Evolutionary conservation across 2,329 filamentous ascomycete species (phyloP).

Genomic region (Diplocarpon rosae): DNA sequence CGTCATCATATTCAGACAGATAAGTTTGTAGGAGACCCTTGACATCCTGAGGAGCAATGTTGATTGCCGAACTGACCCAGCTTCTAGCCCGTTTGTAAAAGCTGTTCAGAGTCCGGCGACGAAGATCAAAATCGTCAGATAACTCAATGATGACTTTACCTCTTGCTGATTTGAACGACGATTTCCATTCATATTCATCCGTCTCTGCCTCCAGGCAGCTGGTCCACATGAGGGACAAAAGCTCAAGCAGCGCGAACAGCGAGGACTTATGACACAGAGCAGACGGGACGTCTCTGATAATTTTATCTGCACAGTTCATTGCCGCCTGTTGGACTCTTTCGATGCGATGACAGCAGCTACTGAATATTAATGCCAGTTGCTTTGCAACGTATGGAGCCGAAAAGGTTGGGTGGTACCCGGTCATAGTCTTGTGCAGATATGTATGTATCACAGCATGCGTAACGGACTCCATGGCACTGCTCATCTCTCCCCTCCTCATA

Average conservation of each 20-base stretch:
- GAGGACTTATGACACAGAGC: slow-evolving; percentile 83
- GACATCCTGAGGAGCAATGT: slow-evolving; percentile 80
- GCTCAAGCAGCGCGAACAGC: slow-evolving; percentile 82
- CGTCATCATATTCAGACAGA: slow-evolving; percentile 86
- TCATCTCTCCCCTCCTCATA: slow-evolving; percentile 53
- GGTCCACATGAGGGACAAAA: slow-evolving; percentile 88
- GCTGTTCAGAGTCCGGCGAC: slow-evolving; percentile 65
- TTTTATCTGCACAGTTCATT: slow-evolving; percentile 69
- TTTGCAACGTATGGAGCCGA: slow-evolving; percentile 85
- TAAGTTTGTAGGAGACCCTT: slow-evolving; percentile 96
- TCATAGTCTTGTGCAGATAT: slow-evolving; percentile 67
- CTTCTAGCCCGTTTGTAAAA: slow-evolving; percentile 65
- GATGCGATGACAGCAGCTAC: slow-evolving; percentile 86
- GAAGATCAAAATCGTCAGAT: slow-evolving; percentile 84
- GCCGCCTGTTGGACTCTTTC: slow-evolving; percentile 84
- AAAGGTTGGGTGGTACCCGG: slow-evolving; percentile 62
- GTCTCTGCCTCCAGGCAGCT: slow-evolving; percentile 91
- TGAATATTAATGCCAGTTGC: slow-evolving; percentile 77
- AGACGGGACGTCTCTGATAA: slow-evolving; percentile 77
- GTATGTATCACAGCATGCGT: slow-evolving; percentile 60
- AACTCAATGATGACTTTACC: slow-evolving; percentile 76
- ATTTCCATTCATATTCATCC: slow-evolving; percentile 81
- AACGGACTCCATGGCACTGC: slow-evolving; percentile 53
- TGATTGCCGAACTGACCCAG: slow-evolving; percentile 75
- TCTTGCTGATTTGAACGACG: slow-evolving; percentile 65